A percentile compares a stretch with the other conserved stretches of the same genome.
Evolutionary conservation across 2,329 filamentous ascomycete genomes (phyloP).

Genomic region (Fusarium redolens): DNA sequence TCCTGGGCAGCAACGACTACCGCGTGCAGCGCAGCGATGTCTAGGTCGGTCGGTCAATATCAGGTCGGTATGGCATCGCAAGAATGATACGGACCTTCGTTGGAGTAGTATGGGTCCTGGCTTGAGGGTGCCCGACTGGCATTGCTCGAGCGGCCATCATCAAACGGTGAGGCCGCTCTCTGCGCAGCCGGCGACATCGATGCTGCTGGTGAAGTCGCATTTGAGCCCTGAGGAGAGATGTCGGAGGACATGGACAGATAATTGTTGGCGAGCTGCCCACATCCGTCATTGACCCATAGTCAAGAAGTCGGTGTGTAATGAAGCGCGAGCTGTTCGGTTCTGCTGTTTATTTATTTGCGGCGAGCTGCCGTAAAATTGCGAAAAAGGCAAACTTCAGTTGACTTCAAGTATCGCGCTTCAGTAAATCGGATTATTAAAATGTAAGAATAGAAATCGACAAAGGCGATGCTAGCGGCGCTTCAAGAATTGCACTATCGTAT

Average conservation of each 20-base stretch:
- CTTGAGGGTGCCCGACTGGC: slow-evolving; percentile 44
- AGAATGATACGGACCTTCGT: slow-evolving; percentile 61
- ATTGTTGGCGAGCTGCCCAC: slow-evolving; percentile 45
- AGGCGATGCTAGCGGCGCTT: slow-evolving; percentile 1
- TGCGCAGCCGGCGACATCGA: slow-evolving; percentile 44
- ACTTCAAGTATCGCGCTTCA: background rate
- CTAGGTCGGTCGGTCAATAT: slow-evolving; percentile 58
- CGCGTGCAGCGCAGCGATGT: slow-evolving; percentile 81
- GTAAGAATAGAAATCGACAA: background rate
- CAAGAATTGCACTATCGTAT: slow-evolving; percentile 6
- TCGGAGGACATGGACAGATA: slow-evolving; percentile 39
- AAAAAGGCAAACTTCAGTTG: background rate
- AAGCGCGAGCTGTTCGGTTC: slow-evolving; percentile 12
- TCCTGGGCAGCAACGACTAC: slow-evolving; percentile 79
- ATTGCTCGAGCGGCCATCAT: slow-evolving; percentile 46
- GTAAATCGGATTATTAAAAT: background rate
- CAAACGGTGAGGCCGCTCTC: slow-evolving; percentile 39
- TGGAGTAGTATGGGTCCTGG: slow-evolving; percentile 64
- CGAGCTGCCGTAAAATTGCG: background rate
- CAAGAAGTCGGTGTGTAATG: slow-evolving; percentile 26
- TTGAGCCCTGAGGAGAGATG: slow-evolving; percentile 25
- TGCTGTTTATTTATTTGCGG: slow-evolving; percentile 7
- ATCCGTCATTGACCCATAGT: slow-evolving; percentile 52
- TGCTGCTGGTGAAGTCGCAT: slow-evolving; percentile 44
- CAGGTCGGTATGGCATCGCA: background rate